Evolutionary conservation across 805 yeast genomes (phyloP), one percentile per base, ranked within the genome.

Genomic region (Starmerella bombicola): DNA sequence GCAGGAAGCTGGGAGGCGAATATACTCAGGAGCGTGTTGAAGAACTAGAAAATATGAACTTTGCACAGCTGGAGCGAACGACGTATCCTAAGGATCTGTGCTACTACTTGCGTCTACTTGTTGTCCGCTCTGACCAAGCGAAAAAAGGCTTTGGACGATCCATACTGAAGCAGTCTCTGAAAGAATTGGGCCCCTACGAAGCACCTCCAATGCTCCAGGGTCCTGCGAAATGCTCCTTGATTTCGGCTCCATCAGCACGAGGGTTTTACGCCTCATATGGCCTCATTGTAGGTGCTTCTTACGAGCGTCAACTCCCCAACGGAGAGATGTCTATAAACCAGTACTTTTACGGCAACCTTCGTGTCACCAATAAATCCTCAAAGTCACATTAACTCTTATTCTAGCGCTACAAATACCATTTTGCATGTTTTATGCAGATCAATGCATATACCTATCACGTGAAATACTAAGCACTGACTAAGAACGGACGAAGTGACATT

Each of bases 141-240:
- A 37, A 37, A 6, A 32, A 30, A 12, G 45, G 45, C 17, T 24
- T 22, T 16, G 45, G 45, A 5, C 17, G 16, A 24, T n/a, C 7
- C 41, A 71, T 25, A 29, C 34, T 36, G 17, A 29, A 29, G 17
- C 17, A 29, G n/a, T 29, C 32, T 16, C 15, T 29, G 32, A 25
- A 19, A 35, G n/a, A 22, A 24, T 5, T 29, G 8, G 32, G 17
- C 8, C 32, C 32, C 8, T 29, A 29, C 32, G 9, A 29, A 8
- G 32, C 46, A 1, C 40, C 38, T 4, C 13, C 21, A 1, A 19
- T 12, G 4, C 23, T 25, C 13, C 5, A 13, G 12, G 48, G 48
- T 3, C 50, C 50, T 5, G 37, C 46, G 2, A 46, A 46, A 18
- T 16, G 36, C 2, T 4, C 42, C 9, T 33, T 46, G 17, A 18